These are phyloP conservation scores for Phytopythium montanum DNA, from an alignment of 352 stramenopile genomes.

Conservation along the genomic window DNA sequence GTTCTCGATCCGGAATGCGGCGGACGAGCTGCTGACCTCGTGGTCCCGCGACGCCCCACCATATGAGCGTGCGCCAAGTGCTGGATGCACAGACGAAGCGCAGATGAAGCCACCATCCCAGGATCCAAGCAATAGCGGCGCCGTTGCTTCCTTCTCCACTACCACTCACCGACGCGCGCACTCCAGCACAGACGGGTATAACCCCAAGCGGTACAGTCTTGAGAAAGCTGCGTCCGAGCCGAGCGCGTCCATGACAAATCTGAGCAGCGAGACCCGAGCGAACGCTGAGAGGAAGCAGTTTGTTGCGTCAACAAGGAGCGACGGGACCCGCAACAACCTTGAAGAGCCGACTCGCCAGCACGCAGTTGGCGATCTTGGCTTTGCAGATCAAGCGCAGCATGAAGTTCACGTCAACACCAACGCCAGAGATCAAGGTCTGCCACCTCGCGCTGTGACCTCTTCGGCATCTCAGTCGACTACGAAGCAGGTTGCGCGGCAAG, in stretches of 20 bases:
- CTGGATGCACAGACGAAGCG: background rate
- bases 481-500: conserved; percentile 28
- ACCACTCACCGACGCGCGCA: conserved; percentile 5
- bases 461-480: conserved; percentile 7
- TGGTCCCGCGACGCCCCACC: background rate
- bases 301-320: background rate
- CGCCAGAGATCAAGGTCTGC: background rate
- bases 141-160: background rate
- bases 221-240: conserved; percentile 15
- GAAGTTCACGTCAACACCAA: background rate
- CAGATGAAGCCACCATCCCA: background rate
- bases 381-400: background rate
- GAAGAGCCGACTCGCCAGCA: background rate
- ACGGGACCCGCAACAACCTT: background rate
- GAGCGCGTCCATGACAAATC: conserved; percentile 5
- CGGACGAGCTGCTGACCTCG: conserved; percentile 25
- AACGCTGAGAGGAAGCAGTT: background rate
- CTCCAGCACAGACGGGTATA: conserved; percentile 18
- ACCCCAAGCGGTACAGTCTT: conserved; percentile 32
- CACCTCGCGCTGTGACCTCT: background rate
- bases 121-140: background rate
- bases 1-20: conserved; percentile 35
- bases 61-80: background rate
- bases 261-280: background rate
- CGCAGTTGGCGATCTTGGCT: background rate